Evolutionary conservation across 371 early-diverging fungal species (phyloP), one percentile per base, ranked within the genome.

Genomic region (Saksenaea oblongispora): DNA sequence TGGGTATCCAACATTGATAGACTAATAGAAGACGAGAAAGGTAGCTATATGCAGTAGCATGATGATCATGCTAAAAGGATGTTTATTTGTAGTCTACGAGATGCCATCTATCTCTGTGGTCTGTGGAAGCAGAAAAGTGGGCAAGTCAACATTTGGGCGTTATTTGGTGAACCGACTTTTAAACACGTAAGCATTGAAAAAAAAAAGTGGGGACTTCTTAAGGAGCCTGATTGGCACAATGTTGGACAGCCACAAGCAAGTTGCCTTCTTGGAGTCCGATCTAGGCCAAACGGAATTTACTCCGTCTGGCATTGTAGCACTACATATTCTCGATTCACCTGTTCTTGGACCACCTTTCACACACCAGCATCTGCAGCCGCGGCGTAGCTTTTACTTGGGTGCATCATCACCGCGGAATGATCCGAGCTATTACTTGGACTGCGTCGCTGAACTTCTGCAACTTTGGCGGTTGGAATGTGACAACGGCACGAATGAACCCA

Each of bases 211-310:
- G 51, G 31, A 15, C 44, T 28, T 28, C 15, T 11, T 47, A 35
- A 55, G 36, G 31, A 24, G 27, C 34, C 56, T 55, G 26, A 55
- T 28, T 31, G 27, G 15, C 31, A 27, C 18, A 27, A 62, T 58
- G 36, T n/a, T 31, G 42, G 22, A 37, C 35, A 71, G 75, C 15
- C 75, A 82, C 53, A 66, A 67, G 24, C 58, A 54, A 18, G 86
- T 92, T 13, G 93, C 92, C 0, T 93, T 82, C 66, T 67, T 95
- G 17, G 95, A 95, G 64, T 86, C 89, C 35, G 95, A 95, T 68
- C 59, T 91, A 18, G 95, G 95, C 3, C 95, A 95, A 64, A 81
- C 89, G 7, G 93, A 92, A 70, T 89, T 92, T 60, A 86, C 91
- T 0, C 89, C 92, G 18, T 54, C 83, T 0, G 93, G 93, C 1